Base-by-base conservation (phyloP, 2,329 filamentous ascomycete genomes). In the Cladobotryum protrusum region DNA sequence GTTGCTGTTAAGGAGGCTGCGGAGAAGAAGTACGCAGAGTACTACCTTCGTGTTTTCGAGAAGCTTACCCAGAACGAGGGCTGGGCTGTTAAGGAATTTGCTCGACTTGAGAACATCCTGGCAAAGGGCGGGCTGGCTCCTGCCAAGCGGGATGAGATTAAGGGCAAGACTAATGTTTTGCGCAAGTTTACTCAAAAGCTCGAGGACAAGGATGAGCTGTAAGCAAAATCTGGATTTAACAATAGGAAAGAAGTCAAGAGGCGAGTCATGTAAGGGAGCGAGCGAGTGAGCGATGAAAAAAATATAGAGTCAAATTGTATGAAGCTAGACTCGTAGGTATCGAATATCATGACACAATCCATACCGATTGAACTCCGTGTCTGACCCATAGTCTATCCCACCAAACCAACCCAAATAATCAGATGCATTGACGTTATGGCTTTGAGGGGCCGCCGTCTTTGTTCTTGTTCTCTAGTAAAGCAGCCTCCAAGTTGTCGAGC, bases 41-140 rank as follows among this genome's bases (percentile, higher is more conserved):
- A 99, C 81, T 97, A 99, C 70, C 77, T 93, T 67, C 89, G 88
- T 67, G 90, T 95, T 48, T 86, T 93, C 54, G 82, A 88, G 67
- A 97, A 96, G 82, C 74, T 93, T 56, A 77, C 75, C 65, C 77
- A 85, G 68, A 95, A 86, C 72, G 77, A 86, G 54, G 85, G 76
- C 47, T 96, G 89, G 64, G 89, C 83, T 44, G 74, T 81, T 65
- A 97, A 96, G 82, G 92, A 97, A 77, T 75, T 91, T 55, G 78
- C 83, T 54, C 82, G 92, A 56, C 77, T 97, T 54, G 79, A 89
- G 60, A 83, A 85, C 59, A 80, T 97, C 59, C 73, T 96, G 55
- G 79, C 81, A 71, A 96, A 95, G 82, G 89, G 91, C 55, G 89
- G 88, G 54, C 77, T 96, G 45, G 87, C 87, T 5, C 83, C 83